Base-by-base conservation (phyloP, 768 basidiomycete species). In the Mycena metata region DNA sequence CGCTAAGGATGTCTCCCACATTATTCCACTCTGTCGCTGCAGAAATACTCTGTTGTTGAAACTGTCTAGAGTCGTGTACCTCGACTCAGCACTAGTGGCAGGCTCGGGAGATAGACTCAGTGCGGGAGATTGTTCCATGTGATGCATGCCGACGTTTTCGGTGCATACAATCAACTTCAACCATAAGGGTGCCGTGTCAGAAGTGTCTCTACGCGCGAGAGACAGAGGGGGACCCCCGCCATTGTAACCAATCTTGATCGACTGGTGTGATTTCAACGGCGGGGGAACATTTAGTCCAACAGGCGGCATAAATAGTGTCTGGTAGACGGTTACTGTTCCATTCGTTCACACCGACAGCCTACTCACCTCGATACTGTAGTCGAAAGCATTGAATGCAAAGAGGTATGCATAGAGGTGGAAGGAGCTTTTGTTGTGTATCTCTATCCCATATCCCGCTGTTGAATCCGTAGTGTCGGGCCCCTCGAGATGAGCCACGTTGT, bases 351-450 rank as follows among this genome's bases (percentile, higher is more conserved):
- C 45, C 12, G 45, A 46, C 17, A 46, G 12, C 45, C 17, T 46
- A 39, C 61, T 55, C 43, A 64, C 52, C 24, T 41, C 39, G 52
- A 76, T 67, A 17, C 64, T 70, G 59, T 75, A 33, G 58, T 64
- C 70, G 26, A 59, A 63, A 30, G 69, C 68, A 35, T 77, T 73
- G 56, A 77, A 77, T 24, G 71, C 55, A 54, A 76, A 75, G 7
- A 68, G 69, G 5, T 69, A 74, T 43, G 67, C 5, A 43, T 71
- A 78, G 12, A 73, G 19, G 39, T 72, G 56, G 36, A 26, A 33
- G 30, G 6, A 16, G 7, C 64, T 65, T 2, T 56, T 60, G 63
- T 74, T 75, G 17, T 19, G 63, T 47, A 74, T 51, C 46, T 71
- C 50, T n/a, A 77, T 43, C 9, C 76, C 74, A 19, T 78, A 75